These are phyloP conservation scores for Pyricularia grisea DNA, from an alignment of 2,329 filamentous ascomycete species.

Conservation along the genomic window DNA sequence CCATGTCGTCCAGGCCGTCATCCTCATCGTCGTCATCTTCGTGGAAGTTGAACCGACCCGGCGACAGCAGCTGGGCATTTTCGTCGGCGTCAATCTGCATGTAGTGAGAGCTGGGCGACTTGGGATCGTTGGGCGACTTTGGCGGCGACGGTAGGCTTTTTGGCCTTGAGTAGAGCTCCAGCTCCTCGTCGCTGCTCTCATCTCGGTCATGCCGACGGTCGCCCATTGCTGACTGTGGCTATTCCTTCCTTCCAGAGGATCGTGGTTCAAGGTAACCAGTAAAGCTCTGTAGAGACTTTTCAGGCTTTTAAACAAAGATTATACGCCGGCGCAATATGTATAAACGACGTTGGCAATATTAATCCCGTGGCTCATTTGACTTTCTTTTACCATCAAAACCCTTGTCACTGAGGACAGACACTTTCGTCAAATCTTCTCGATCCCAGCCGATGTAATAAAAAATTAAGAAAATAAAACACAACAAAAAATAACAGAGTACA, in stretches of 20 bases:
- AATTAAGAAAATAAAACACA: neutral
- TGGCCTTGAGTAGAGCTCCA: neutral
- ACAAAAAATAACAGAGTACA: neutral
- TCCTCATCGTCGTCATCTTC: conserved; percentile 8
- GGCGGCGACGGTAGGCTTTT: neutral
- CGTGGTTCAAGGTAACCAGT: neutral
- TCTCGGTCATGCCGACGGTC: neutral
- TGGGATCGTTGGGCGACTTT: conserved; percentile 1
- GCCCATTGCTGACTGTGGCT: neutral
- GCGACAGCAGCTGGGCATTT: conserved; percentile 12
- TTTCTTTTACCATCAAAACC: neutral
- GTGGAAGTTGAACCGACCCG: conserved; percentile 5
- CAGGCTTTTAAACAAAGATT: neutral
- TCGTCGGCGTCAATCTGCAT: conserved; percentile 6
- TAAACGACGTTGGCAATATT: neutral
- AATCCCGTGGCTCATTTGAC: neutral
- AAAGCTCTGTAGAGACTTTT: neutral
- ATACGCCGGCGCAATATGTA: neutral
- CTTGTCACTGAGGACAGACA: neutral
- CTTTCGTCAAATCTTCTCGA: neutral
- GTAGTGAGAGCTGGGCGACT: conserved; percentile 4
- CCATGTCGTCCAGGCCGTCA: neutral
- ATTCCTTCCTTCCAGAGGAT: neutral
- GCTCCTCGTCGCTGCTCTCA: neutral
- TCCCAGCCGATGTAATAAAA: neutral